phyloP scores from a whole-genome alignment of 306 rosid species.

The Dalbergia oliveri region DNA sequence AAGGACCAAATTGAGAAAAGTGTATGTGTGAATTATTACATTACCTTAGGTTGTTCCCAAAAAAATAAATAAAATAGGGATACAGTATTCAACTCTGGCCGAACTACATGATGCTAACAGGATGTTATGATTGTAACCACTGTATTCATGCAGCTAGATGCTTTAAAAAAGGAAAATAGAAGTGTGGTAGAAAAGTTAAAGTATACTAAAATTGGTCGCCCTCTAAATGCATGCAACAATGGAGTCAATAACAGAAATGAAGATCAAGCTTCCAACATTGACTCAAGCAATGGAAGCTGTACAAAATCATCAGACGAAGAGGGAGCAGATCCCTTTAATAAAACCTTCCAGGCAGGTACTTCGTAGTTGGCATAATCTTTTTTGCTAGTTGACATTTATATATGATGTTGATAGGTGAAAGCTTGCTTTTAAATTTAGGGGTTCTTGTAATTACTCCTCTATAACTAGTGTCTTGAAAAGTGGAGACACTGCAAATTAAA shows the following conservation, averaged over 20 bases:
- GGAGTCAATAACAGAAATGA: constrained; percentile 53
- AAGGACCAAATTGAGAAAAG: constrained; percentile 6
- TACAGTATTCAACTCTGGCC: constrained; percentile 8
- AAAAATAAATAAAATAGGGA: too few relatives aligned
- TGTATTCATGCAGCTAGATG: constrained; percentile 64
- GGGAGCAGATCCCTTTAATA: constrained; percentile 49
- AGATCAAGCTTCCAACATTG: constrained; percentile 58
- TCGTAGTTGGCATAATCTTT: constrained; percentile 12
- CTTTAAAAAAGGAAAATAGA: constrained; percentile 66
- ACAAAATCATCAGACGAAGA: constrained; percentile 57
- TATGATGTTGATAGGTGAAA: constrained; percentile 1
- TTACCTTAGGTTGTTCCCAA: constrained; percentile 24
- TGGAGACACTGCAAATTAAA: background rate
- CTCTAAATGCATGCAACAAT: constrained; percentile 42
- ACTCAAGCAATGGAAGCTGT: constrained; percentile 55
- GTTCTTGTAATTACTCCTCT: background rate
- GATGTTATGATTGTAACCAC: background rate
- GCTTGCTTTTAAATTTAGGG: background rate
- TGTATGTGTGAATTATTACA: constrained; percentile 7
- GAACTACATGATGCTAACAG: constrained; percentile 20
- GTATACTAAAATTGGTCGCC: constrained; percentile 40
- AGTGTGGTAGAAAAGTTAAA: constrained; percentile 58
- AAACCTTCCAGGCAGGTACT: constrained; percentile 84
- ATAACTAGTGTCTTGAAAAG: constrained; percentile 13
- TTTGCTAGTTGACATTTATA: constrained; percentile 4